Percentiles rank a stretch among this genome's conserved stretches.
These are phyloP conservation scores for Parachlorella kessleri DNA, from an alignment of 139 green algal genomes.

Conservation along the genomic window DNA sequence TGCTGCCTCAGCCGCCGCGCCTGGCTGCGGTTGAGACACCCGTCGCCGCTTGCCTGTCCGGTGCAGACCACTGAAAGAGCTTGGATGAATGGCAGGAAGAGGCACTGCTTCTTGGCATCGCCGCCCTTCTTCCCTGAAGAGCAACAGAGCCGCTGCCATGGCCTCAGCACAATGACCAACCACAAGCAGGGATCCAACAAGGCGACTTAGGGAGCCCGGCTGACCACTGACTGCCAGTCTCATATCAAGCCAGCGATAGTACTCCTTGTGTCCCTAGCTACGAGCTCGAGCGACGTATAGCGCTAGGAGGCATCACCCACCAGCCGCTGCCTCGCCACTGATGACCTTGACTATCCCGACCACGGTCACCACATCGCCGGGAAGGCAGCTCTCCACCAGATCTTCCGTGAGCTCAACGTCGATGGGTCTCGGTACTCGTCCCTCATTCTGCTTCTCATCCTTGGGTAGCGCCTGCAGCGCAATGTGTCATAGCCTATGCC, in stretches of 20 bases:
- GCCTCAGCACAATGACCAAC: too few relatives aligned
- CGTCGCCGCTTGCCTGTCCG: not conserved
- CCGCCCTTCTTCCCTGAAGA: slow-evolving; percentile 49
- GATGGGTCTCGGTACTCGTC: slow-evolving; percentile 58
- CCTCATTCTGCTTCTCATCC: slow-evolving; percentile 40
- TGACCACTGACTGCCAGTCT: too few relatives aligned
- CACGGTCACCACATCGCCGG: slow-evolving; percentile 84
- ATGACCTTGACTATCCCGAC: slow-evolving; percentile 79
- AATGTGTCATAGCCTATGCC: too few relatives aligned
- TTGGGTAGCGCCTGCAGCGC: slow-evolving; percentile 59
- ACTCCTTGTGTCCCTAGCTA: too few relatives aligned
- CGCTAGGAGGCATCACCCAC: not conserved
- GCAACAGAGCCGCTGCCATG: not conserved
- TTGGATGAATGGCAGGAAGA: slow-evolving; percentile 94
- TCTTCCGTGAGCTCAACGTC: slow-evolving; percentile 90
- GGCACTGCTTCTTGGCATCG: slow-evolving; percentile 47
- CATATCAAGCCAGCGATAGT: too few relatives aligned
- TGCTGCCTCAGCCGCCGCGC: not conserved
- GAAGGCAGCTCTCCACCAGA: slow-evolving; percentile 68
- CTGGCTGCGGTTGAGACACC: not conserved
- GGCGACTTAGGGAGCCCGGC: too few relatives aligned
- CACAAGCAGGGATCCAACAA: too few relatives aligned
- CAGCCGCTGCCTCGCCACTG: slow-evolving; percentile 24
- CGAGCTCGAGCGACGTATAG: too few relatives aligned
- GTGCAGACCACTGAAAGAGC: slow-evolving; percentile 74